phyloP scores from a whole-genome alignment of 257 asterid genomes.

The Cruciata laevipes region DNA sequence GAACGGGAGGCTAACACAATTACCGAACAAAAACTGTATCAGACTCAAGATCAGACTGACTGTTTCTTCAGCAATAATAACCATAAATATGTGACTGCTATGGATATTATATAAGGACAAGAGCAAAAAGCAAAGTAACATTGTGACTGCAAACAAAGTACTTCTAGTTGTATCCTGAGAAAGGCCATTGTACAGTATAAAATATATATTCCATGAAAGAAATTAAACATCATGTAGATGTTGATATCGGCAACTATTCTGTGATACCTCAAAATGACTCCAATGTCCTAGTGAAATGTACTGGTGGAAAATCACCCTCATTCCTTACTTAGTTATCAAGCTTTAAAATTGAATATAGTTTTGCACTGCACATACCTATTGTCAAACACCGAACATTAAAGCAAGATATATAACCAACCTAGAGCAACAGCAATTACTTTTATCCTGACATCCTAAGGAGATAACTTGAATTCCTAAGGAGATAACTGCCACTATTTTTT shows the following conservation, averaged over 20 bases:
- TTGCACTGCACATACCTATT: neutral
- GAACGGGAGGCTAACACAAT: slow-evolving; percentile 50
- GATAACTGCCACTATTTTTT: neutral
- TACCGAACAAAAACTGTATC: slow-evolving; percentile 4
- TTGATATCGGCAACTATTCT: neutral
- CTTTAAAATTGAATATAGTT: neutral
- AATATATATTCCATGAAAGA: neutral
- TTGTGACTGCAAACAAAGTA: neutral
- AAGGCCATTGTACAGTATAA: neutral
- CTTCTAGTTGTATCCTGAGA: neutral
- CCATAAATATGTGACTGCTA: neutral
- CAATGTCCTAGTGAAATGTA: neutral
- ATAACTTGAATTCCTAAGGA: neutral
- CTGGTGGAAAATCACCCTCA: neutral
- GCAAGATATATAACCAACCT: neutral
- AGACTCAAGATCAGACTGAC: neutral
- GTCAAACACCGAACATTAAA: neutral
- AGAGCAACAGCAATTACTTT: neutral
- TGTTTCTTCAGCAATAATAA: neutral
- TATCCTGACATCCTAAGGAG: neutral
- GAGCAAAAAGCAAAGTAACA: neutral
- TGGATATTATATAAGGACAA: neutral
- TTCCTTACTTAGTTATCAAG: neutral
- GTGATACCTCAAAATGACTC: neutral
- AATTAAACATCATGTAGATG: neutral